A percentile compares a stretch with the other conserved stretches of the same genome.
phyloP scores from a whole-genome alignment of 768 basidiomycete species.

The Lactarius sp. region DNA sequence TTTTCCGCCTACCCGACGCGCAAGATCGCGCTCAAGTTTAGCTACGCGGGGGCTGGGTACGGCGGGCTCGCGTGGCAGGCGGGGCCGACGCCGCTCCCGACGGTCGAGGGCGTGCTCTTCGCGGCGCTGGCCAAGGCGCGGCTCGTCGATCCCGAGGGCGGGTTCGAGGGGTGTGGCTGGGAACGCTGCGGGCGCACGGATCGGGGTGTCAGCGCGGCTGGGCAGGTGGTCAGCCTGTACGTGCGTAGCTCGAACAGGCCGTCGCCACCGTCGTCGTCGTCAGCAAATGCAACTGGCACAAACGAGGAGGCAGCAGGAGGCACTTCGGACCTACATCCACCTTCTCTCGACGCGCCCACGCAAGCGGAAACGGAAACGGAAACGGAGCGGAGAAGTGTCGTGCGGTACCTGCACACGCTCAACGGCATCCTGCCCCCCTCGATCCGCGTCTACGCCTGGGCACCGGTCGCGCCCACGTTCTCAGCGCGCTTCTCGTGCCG shows the following conservation, averaged over 20 bases:
- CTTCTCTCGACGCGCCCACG: too few species aligned
- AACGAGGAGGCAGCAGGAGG: too few species aligned
- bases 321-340: too few species aligned
- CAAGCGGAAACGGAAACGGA: not conserved
- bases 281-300: not conserved
- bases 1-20: constrained; percentile 67
- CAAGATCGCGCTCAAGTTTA: constrained; percentile 92
- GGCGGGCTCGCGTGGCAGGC: constrained; percentile 83
- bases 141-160: constrained; percentile 67
- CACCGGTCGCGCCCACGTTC: constrained; percentile 72
- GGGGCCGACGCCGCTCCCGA: constrained; percentile 67
- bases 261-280: not conserved
- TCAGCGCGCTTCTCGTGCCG: constrained; percentile 86
- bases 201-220: constrained; percentile 88
- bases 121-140: constrained; percentile 71
- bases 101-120: constrained; percentile 86
- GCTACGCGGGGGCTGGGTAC: constrained; percentile 90
- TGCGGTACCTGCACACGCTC: constrained; percentile 72
- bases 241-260: constrained; percentile 62
- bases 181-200: constrained; percentile 92
- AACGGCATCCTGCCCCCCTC: constrained; percentile 87
- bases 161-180: constrained; percentile 86
- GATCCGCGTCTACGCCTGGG: constrained; percentile 91
- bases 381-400: constrained; percentile 38
- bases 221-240: constrained; percentile 91